Evolutionary conservation across 179 eudicot species (phyloP), one percentile per base, ranked within the genome.

Genomic region (Gypsophila paniculata): DNA sequence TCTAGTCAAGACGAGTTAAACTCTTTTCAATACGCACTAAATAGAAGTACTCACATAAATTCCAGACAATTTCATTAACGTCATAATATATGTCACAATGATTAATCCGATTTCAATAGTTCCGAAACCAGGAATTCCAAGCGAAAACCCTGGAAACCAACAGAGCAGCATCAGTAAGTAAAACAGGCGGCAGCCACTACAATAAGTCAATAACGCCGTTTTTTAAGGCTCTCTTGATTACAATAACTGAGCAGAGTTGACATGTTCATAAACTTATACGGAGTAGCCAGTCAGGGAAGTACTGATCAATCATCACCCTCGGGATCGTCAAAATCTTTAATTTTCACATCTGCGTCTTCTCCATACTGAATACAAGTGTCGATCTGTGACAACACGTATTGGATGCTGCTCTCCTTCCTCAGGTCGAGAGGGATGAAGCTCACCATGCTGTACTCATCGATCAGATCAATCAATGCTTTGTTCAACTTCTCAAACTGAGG

Each of bases 381-480:
- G 15, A 90, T 86, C 72, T 83, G 88, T 5, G 92, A 88, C 72
- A 90, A 62, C 39, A 86, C 79, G 69, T 88, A 86, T 71, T 82
- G 83, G 38, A 90, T 88, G 77, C 96, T 90, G 73, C 86, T 85
- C 75, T 87, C 83, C 74, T 90, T 94, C 83, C 90, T 87, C 85
- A 90, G 77, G 79, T 94, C 93, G 64, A 94, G 89, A 68, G 99
- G 97, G 71, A 85, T 77, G 75, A 94, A 94, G 82, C 90, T 90
- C 65, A 94, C 96, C 99, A 91, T 94, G 75, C 95, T 90, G 65
- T 80, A 91, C 72, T 94, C 91, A 65, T 88, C 99, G 61, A 94
- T 91, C 80, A 94, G 74, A 74, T 90, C 96, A 49, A 90, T 85
- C 80, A 94, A 83, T 34, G 93, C 82, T 78, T 88, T 91, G 77